These are phyloP conservation scores for Neofusicoccum sp. DNA, from an alignment of 2,329 filamentous ascomycete genomes.

Conservation along the genomic window DNA sequence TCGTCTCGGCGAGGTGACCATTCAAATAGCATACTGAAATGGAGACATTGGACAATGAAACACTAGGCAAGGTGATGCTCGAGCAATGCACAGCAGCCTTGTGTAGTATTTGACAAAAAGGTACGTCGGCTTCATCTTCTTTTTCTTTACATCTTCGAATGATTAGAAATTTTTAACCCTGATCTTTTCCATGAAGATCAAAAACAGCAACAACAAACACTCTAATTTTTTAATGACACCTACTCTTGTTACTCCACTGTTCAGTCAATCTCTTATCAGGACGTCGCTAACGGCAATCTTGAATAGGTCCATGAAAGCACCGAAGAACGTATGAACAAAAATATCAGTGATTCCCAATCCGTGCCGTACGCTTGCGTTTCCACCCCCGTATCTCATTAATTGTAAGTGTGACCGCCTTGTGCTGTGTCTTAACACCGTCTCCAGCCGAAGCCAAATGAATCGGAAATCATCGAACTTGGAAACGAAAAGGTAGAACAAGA, in stretches of 20 bases:
- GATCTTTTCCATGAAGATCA: slow-evolving; percentile 59
- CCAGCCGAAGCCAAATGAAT: too few relatives aligned
- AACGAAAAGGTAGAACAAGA: too few relatives aligned
- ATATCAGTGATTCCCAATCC: too few relatives aligned
- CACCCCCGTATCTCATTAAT: too few relatives aligned
- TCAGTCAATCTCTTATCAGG: background rate
- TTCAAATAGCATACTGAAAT: slow-evolving; percentile 36
- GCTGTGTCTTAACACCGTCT: background rate
- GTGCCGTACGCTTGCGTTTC: too few relatives aligned
- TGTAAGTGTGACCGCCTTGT: background rate
- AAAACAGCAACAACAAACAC: slow-evolving; percentile 64
- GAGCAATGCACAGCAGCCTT: slow-evolving; percentile 24
- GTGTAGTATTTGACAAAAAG: slow-evolving; percentile 27
- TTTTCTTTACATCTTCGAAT: slow-evolving; percentile 41
- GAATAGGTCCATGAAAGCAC: background rate
- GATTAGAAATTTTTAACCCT: slow-evolving; percentile 72
- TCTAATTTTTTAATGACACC: slow-evolving; percentile 72
- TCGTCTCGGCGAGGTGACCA: background rate
- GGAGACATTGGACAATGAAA: slow-evolving; percentile 25
- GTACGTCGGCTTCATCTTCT: slow-evolving; percentile 37
- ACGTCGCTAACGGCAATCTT: background rate
- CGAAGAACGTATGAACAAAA: too few relatives aligned
- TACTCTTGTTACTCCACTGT: background rate
- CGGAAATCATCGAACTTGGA: too few relatives aligned
- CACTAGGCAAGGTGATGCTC: slow-evolving; percentile 25